Evolutionary conservation across 345 rosid species (phyloP), one percentile per base, ranked within the genome.

Genomic region (Euphorbia pulcherrima): DNA sequence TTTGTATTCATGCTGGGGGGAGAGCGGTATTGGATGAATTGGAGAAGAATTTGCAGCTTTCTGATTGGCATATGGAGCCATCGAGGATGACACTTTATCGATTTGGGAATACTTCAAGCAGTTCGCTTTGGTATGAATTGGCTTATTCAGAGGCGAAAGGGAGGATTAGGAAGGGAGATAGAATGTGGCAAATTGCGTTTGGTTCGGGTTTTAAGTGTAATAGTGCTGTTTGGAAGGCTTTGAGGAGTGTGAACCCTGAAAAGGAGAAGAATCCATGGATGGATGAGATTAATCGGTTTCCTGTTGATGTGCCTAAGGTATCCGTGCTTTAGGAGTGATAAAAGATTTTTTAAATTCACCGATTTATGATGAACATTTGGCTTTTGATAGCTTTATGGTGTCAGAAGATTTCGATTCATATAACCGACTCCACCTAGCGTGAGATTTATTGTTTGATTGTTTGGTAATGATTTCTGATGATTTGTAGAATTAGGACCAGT

Each of bases 151-250:
- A 87, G 54, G 86, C 89, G 12, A 87, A 83, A 65, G 96, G 92
- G 27, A 81, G 96, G 78, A 77, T 85, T 59, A 82, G 57, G 75
- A 80, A 83, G 24, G 88, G 90, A n/a, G 84, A 85, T 20, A 72
- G 89, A 72, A 72, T 77, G 21, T 89, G 96, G 92, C 89, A 89
- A 62, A 87, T 89, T 23, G 89, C 82, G 16, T 83, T 89, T 33
- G 96, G 96, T 4, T 89, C 96, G 2, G 90, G 92, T 6, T 89
- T 85, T 66, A 89, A 89, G 73, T 89, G 96, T 57, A 89, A 89
- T 68, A 87, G 88, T 74, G 82, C 84, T 1, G 87, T 83, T 77
- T 70, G 90, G 90, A 82, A 78, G 66, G 76, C 76, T 8, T 39
- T 72, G 51, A 72, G 54, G 67, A 66, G 66, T 53, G 50, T 72